A percentile compares a stretch with the other conserved stretches of the same genome.
Evolutionary conservation across 2,329 filamentous ascomycete genomes (phyloP).

Genomic region (Dactylella cylindrospora): DNA sequence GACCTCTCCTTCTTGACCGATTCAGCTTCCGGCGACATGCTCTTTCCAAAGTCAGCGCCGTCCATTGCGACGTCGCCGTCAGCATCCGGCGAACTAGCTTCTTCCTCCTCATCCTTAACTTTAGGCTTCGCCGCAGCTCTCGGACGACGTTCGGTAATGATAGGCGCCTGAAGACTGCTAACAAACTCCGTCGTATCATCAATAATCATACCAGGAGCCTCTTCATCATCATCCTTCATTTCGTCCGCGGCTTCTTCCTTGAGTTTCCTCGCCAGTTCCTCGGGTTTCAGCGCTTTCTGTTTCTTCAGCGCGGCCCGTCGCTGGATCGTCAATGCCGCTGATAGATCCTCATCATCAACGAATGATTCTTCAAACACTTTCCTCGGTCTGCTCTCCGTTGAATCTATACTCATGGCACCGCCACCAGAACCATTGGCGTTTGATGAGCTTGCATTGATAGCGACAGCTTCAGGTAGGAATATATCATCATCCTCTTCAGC

Average conservation of each 20-base stretch:
- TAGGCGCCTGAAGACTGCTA: slow-evolving; percentile 73
- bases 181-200: slow-evolving; percentile 96
- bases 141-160: slow-evolving; percentile 59
- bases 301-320: slow-evolving; percentile 84
- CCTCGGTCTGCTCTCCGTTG: slow-evolving; percentile 56
- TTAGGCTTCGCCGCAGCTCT: slow-evolving; percentile 16
- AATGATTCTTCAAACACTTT: slow-evolving; percentile 71
- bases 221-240: slow-evolving; percentile 56
- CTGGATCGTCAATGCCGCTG: slow-evolving; percentile 80
- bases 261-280: slow-evolving; percentile 81
- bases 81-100: slow-evolving; percentile 55
- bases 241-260: slow-evolving; percentile 68
- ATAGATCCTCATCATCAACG: slow-evolving; percentile 89
- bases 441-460: slow-evolving; percentile 37
- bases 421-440: slow-evolving; percentile 53
- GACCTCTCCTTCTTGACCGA: slow-evolving; percentile 56
- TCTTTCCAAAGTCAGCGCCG: slow-evolving; percentile 57
- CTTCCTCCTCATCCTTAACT: slow-evolving; percentile 42
- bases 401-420: slow-evolving; percentile 73
- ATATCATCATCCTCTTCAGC: slow-evolving; percentile 62
- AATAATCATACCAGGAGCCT: slow-evolving; percentile 74
- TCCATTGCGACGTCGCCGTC: slow-evolving; percentile 60
- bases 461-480: slow-evolving; percentile 54
- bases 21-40: slow-evolving; percentile 54
- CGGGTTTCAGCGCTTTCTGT: slow-evolving; percentile 79